A percentile compares a stretch with the other conserved stretches of the same genome.
Evolutionary conservation across 140 eudicot species (phyloP).

Genomic region (Flaveria floridana): DNA sequence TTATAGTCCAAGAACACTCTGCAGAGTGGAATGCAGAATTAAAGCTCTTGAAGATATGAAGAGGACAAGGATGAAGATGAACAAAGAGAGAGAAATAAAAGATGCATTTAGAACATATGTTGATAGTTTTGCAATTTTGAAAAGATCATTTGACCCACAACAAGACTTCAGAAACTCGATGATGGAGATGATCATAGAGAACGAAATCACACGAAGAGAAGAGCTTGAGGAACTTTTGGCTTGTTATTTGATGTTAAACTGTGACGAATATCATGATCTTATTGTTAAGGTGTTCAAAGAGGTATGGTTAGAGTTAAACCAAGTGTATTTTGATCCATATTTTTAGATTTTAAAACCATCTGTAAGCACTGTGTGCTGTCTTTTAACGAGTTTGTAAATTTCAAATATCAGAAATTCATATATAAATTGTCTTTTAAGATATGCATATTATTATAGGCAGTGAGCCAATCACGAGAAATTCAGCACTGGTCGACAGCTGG

Average conservation of each 20-base stretch:
- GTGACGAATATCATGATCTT: conserved; percentile 64
- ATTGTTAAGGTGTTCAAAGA: conserved; percentile 68
- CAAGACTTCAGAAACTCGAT: conserved; percentile 69
- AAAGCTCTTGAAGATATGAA: conserved; percentile 61
- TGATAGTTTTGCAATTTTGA: conserved; percentile 67
- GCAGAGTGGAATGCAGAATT: conserved; percentile 56
- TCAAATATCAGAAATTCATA: neutral
- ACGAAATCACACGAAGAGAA: conserved; percentile 47
- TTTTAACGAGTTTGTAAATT: conserved; percentile 29
- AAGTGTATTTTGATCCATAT: conserved; percentile 31
- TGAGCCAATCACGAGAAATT: too few species aligned
- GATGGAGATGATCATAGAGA: conserved; percentile 70
- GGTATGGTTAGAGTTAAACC: conserved; percentile 63
- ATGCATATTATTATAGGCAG: neutral
- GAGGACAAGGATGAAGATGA: conserved; percentile 46
- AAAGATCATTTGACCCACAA: conserved; percentile 59
- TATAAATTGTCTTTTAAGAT: neutral
- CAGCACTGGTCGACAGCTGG: too few species aligned
- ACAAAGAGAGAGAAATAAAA: conserved; percentile 28
- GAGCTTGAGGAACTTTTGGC: conserved; percentile 79
- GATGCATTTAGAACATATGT: conserved; percentile 35
- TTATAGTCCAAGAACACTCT: conserved; percentile 41
- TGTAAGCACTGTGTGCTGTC: neutral
- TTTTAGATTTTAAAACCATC: conserved; percentile 25
- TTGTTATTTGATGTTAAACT: conserved; percentile 64